These are phyloP conservation scores for Neurospora sp. DNA, from an alignment of 2,329 filamentous ascomycete species.

Conservation along the genomic window DNA sequence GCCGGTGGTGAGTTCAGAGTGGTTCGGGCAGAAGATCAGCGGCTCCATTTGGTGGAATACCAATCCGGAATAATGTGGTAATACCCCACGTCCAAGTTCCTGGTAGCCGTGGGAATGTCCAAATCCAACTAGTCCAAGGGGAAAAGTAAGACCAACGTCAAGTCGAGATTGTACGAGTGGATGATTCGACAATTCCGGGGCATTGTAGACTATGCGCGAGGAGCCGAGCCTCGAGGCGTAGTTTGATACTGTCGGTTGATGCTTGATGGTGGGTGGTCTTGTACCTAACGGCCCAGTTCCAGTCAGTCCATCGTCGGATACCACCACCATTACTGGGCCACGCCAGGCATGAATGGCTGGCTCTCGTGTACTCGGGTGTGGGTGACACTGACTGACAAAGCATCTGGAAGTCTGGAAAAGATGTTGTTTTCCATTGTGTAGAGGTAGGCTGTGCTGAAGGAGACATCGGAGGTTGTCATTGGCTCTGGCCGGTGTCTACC, in stretches of 20 bases:
- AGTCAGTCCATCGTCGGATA: not conserved
- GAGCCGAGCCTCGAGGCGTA: not conserved
- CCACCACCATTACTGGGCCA: not conserved
- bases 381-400: not conserved
- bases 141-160: not conserved
- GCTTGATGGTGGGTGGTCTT: not conserved
- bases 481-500: not conserved
- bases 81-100: not conserved
- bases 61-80: not conserved
- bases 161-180: not conserved
- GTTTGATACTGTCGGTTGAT: not conserved
- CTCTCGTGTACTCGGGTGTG: not conserved
- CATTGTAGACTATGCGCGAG: not conserved
- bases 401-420: not conserved
- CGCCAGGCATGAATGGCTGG: not conserved
- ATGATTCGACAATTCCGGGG: not conserved
- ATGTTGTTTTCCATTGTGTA: not conserved
- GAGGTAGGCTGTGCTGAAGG: not conserved
- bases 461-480: not conserved
- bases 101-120: not conserved
- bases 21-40: not conserved
- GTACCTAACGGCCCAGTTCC: not conserved
- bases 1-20: not conserved
- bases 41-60: not conserved
- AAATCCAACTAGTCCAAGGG: not conserved